A percentile compares a stretch with the other conserved stretches of the same genome.
Conservation (phyloP, 2,329 filamentous ascomycete species). For the Akanthomyces dipterigenus region DNA sequence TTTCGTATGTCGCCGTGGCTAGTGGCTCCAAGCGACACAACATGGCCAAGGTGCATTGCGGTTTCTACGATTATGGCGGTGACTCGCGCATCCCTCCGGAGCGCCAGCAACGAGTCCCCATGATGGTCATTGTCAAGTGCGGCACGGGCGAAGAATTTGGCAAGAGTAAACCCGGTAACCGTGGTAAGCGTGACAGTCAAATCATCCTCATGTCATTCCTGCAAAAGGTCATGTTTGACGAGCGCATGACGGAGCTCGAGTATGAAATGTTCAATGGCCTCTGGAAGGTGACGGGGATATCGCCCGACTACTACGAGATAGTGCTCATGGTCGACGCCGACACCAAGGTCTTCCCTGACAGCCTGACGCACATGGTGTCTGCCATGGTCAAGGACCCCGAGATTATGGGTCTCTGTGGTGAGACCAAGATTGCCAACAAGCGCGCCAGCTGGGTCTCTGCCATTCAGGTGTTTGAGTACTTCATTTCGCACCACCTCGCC, state of each 20-base stretch:
- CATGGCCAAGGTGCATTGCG: conserved; percentile 97
- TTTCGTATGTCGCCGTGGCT: conserved; percentile 94
- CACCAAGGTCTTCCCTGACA: conserved; percentile 98
- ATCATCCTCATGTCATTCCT: conserved; percentile 99
- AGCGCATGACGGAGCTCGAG: conserved; percentile 98
- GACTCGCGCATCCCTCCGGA: conserved; percentile 72
- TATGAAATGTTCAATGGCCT: conserved; percentile 99
- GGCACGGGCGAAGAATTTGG: conserved; percentile 81
- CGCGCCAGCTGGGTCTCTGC: conserved; percentile 89
- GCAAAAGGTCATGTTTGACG: conserved; percentile 99
- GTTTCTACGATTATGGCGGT: conserved; percentile 93
- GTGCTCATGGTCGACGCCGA: conserved; percentile 99
- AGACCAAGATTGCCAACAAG: conserved; percentile 99
- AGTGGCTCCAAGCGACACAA: conserved; percentile 97
- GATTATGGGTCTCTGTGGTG: conserved; percentile 97
- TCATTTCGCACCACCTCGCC: conserved; percentile 93
- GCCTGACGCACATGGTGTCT: conserved; percentile 95
- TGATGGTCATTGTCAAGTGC: conserved; percentile 95
- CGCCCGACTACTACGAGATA: conserved; percentile 94
- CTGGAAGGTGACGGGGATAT: conserved; percentile 98
- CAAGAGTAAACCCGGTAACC: conserved; percentile 86
- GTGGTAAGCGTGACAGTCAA: conserved; percentile 97
- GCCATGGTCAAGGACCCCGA: conserved; percentile 99
- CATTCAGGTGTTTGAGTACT: conserved; percentile 99
- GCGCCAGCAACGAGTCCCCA: conserved; percentile 93